Base-by-base conservation (phyloP, 176 grass and related monocot genomes). In the Otatea glauca region DNA sequence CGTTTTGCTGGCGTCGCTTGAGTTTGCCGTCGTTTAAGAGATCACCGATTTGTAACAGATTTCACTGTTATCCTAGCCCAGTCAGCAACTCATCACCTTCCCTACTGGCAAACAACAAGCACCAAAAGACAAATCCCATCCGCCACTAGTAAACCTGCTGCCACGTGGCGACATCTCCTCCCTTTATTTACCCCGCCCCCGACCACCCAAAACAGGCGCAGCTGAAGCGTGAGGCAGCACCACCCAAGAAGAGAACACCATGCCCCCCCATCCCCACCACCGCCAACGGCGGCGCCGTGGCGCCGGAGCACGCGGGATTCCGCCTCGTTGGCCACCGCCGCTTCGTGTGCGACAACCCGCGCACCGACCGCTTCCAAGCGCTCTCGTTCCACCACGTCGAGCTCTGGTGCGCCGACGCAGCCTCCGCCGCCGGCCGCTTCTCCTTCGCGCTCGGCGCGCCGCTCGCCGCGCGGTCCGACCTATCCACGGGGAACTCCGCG, bases 361-460 rank as follows among this genome's bases (percentile, higher is more conserved):
- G 86, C 8, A 85, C 70, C 37, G 93, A 98, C 85, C 89, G 77
- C 39, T 95, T 98, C 85, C 77, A 56, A 20, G 86, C 88, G 37
- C 83, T 93, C 6, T 9, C 87, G 17, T 92, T 98, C 89, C 96
- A 98, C 89, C 96, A 98, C 72, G 70, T 95, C 37, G 96, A 98
- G 89, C 88, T 98, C 68, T 98, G 96, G 96, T 86, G 91, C 83
- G 55, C 84, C 13, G 91, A 93, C 85, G 91, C 96, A 0, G 80
- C 96, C 21, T 12, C 61, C 60, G 39, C 39, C 2, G 39, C 39
- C 39, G 39, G 39, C 39, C 39, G 39, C 39, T 41, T 1, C 6
- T 7, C 39, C 39, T 41, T 41, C 39, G 6, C 6, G 6, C 39
- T 41, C 39, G 6, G 39, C 6, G 6, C 39, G 39, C 39, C 39